Conservation (phyloP, 1,284 basidiomycete genomes). For the Ustilago tritici region DNA sequence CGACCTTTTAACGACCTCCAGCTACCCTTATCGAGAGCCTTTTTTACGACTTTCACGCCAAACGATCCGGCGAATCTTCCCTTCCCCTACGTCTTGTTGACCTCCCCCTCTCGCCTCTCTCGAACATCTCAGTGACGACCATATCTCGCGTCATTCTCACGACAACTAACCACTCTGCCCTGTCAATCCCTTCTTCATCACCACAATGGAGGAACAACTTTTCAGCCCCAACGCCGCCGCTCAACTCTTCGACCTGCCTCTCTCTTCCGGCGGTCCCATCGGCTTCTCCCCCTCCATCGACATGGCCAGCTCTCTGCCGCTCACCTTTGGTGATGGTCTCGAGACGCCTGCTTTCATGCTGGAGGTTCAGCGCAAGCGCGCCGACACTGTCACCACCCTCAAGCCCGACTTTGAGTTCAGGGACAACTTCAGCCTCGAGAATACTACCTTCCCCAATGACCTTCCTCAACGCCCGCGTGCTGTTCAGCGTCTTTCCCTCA, state of each 20-base stretch:
- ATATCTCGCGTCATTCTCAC: neutral
- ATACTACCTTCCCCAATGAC: slow-evolving; percentile 33
- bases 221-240: slow-evolving; percentile 43
- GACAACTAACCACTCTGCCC: neutral
- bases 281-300: slow-evolving; percentile 53
- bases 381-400: slow-evolving; percentile 54
- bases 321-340: slow-evolving; percentile 41
- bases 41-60: slow-evolving; percentile 36
- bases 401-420: slow-evolving; percentile 51
- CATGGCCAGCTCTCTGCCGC: slow-evolving; percentile 31
- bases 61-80: slow-evolving; percentile 5
- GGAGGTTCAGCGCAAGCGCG: slow-evolving; percentile 50
- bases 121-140: neutral
- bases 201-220: slow-evolving; percentile 53
- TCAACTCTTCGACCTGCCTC: slow-evolving; percentile 44
- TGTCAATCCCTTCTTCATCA: slow-evolving; percentile 3
- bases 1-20: slow-evolving; percentile 47
- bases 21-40: slow-evolving; percentile 21
- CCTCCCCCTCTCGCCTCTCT: slow-evolving; percentile 2
- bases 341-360: slow-evolving; percentile 46
- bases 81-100: slow-evolving; percentile 6
- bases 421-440: slow-evolving; percentile 26
- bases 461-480: slow-evolving; percentile 47
- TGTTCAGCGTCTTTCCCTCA: slow-evolving; percentile 54
- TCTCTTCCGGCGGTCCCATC: slow-evolving; percentile 32